Conservation (phyloP, 768 basidiomycete genomes). For the Neoboletus brunneissimus region DNA sequence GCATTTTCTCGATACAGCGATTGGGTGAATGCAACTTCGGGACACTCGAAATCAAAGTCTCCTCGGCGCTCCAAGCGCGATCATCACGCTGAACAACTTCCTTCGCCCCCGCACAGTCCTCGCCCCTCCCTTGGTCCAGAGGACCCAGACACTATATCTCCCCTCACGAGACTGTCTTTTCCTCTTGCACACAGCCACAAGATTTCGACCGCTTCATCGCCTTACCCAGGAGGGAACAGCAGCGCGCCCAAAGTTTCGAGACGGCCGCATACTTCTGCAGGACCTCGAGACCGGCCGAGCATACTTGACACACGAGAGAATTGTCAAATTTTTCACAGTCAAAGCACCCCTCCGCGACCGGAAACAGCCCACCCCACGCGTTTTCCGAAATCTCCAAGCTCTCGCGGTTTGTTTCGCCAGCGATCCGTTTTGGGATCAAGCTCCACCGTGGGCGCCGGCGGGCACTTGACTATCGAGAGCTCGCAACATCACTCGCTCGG, state of each 20-base stretch:
- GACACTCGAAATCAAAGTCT: conserved; percentile 56
- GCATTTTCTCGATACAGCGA: conserved; percentile 62
- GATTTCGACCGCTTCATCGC: conserved; percentile 30
- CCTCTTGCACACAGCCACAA: conserved; percentile 24
- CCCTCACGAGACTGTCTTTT: background rate
- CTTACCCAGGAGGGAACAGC: conserved; percentile 28
- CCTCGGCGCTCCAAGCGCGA: conserved; percentile 45
- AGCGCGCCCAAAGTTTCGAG: conserved; percentile 37
- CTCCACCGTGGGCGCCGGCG: conserved; percentile 45
- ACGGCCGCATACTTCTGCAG: conserved; percentile 74
- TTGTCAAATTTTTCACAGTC: conserved; percentile 4
- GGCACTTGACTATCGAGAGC: conserved; percentile 30
- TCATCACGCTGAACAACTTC: conserved; percentile 26
- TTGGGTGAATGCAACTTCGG: conserved; percentile 23
- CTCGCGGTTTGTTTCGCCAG: conserved; percentile 20
- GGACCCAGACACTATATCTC: conserved; percentile 5
- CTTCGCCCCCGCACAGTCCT: conserved; percentile 42
- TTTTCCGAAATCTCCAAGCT: conserved; percentile 9
- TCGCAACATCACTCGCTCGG: conserved; percentile 14
- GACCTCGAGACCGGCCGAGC: conserved; percentile 55
- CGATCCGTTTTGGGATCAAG: conserved; percentile 30
- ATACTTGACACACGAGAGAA: conserved; percentile 21
- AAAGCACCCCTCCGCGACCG: conserved; percentile 21
- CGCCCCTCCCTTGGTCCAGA: conserved; percentile 5
- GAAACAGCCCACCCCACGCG: conserved; percentile 28